Evolutionary conservation across 306 rosid species (phyloP), one percentile per base, ranked within the genome.

Genomic region (Begonia fuchsioides): DNA sequence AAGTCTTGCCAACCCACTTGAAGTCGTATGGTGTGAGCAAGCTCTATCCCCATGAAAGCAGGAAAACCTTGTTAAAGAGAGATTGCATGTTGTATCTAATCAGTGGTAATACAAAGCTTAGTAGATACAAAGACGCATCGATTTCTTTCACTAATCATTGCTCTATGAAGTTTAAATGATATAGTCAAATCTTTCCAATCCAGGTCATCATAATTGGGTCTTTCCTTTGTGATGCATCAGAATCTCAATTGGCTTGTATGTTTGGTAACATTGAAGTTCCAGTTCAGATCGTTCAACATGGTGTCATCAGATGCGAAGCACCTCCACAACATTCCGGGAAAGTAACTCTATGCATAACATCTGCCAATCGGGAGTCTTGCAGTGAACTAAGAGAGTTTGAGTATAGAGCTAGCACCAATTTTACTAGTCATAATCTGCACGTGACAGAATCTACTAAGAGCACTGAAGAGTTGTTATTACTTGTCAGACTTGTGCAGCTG

Each of bases 201-300:
- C 38, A 83, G 88, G 76, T 83, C 68, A 68, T 79, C 60, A 72
- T 83, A 54, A 76, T 63, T 56, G 88, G 88, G 44, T 59, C 62
- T 26, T 76, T 79, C 56, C 68, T 61, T 58, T 51, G 68, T 54
- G 50, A 52, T 62, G 65, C 82, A 66, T 61, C 62, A 38, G 81
- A 76, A 43, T 68, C 63, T 2, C 72, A 69, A 58, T 83, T 84
- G 94, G 94, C 87, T 47, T 83, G 94, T 56, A 83, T 83, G 94
- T 83, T 83, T 73, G 94, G 94, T 60, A 79, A 83, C 69, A 63
- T 73, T 61, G 94, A 83, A 77, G 87, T 83, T 71, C 65, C 84
- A 39, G 87, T 84, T 51, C 84, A 79, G 73, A 72, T 79, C 61
- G 58, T 79, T 59, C 54, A 69, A 6, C 68, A 69, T 43, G 76